Percentiles rank a stretch among this genome's conserved stretches.
Conservation (phyloP, 805 yeast species). For the Lipomyces orientalis region DNA sequence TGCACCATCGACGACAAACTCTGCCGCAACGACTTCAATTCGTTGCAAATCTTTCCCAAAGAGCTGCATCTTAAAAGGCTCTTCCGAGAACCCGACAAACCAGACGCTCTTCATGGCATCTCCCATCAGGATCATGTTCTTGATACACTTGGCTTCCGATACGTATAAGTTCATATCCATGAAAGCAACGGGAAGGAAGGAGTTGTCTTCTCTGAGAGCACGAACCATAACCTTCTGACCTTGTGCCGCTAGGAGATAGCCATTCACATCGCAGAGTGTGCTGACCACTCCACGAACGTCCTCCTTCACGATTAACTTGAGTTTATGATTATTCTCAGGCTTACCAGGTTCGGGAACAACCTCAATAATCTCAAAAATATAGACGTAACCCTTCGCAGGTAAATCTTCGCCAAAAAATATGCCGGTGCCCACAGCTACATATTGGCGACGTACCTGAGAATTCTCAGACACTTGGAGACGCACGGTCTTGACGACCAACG, state of each 20-base stretch:
- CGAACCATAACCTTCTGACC: constrained; percentile 83
- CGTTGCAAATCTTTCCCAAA: constrained; percentile 74
- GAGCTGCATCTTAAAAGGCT: constrained; percentile 84
- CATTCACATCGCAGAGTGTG: constrained; percentile 76
- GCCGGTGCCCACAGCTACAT: constrained; percentile 80
- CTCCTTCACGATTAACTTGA: constrained; percentile 75
- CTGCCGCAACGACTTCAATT: constrained; percentile 72
- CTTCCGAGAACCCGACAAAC: constrained; percentile 90
- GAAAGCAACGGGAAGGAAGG: constrained; percentile 92
- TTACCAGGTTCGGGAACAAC: constrained; percentile 87
- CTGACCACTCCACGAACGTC: constrained; percentile 84
- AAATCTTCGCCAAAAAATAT: constrained; percentile 78
- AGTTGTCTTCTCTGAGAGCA: constrained; percentile 82
- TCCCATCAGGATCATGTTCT: constrained; percentile 79
- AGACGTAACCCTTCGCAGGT: constrained; percentile 77
- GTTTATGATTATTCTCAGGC: constrained; percentile 81
- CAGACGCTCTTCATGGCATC: constrained; percentile 79
- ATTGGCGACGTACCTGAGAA: constrained; percentile 58
- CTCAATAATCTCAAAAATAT: constrained; percentile 73
- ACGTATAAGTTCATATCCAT: constrained; percentile 82
- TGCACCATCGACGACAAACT: constrained; percentile 73
- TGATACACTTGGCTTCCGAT: constrained; percentile 79
- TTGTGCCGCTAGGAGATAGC: constrained; percentile 81
- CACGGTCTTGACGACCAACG: constrained; percentile 61
- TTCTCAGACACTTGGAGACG: constrained; percentile 51